A percentile compares a stretch with the other conserved stretches of the same genome.
These are phyloP conservation scores for Punctularia strigosozonata DNA, from an alignment of 768 basidiomycete species.

Conservation along the genomic window DNA sequence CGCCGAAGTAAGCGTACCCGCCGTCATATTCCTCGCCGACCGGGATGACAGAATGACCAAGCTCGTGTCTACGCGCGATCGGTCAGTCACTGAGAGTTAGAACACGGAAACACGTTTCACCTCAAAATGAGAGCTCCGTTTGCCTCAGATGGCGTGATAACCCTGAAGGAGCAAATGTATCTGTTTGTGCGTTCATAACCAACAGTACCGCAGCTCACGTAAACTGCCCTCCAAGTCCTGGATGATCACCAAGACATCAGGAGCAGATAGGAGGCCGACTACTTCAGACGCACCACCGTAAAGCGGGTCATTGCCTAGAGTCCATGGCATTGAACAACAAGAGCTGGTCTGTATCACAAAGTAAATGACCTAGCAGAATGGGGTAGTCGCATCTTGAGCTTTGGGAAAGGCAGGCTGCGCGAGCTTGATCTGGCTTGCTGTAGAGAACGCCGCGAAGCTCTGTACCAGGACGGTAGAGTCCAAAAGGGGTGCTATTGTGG, in stretches of 20 bases:
- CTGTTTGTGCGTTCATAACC: constrained; percentile 1
- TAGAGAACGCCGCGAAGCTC: constrained; percentile 68
- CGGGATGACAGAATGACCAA: constrained; percentile 69
- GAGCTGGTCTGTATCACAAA: constrained; percentile 1
- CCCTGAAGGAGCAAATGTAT: constrained; percentile 24
- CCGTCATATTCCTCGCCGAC: constrained; percentile 83
- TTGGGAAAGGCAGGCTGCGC: constrained; percentile 55
- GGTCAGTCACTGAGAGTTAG: background rate
- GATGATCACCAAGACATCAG: background rate
- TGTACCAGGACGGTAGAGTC: constrained; percentile 68
- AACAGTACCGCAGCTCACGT: constrained; percentile 35
- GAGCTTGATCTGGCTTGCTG: constrained; percentile 51
- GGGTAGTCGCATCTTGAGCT: constrained; percentile 63
- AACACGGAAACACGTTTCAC: constrained; percentile 6
- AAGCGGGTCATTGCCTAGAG: constrained; percentile 62
- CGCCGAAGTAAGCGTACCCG: constrained; percentile 60
- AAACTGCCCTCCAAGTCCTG: constrained; percentile 68
- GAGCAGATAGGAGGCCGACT: background rate
- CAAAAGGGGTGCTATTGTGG: constrained; percentile 50
- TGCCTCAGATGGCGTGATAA: constrained; percentile 60
- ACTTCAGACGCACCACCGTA: constrained; percentile 49
- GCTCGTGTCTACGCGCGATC: constrained; percentile 41
- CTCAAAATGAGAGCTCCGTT: constrained; percentile 69
- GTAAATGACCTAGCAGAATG: constrained; percentile 60
- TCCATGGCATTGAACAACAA: background rate